Evolutionary conservation across 495 filamentous ascomycete species (phyloP).

Genomic region (Penicillium silybi): DNA sequence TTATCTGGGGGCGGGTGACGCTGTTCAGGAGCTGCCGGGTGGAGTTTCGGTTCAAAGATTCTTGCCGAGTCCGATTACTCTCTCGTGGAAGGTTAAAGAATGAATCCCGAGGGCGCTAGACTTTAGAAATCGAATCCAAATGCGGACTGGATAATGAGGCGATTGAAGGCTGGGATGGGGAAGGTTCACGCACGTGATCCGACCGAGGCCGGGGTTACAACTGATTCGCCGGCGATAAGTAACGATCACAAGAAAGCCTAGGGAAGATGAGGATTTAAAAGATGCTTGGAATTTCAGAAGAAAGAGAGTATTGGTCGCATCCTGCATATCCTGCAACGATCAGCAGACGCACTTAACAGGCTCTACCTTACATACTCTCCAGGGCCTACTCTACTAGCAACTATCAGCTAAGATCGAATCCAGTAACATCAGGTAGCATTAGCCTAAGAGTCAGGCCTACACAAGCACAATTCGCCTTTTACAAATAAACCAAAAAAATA

Average conservation of each 20-base stretch:
- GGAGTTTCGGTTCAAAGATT: slow-evolving; percentile 5
- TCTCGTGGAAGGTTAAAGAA: not conserved
- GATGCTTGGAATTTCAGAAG: not conserved
- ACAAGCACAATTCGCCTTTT: slow-evolving; percentile 29
- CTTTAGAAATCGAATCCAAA: not conserved
- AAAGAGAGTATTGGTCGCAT: not conserved
- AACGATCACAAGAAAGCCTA: not conserved
- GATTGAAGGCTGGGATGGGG: slow-evolving; percentile 19
- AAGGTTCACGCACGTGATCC: slow-evolving; percentile 19
- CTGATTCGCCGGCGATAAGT: not conserved
- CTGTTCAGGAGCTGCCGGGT: slow-evolving; percentile 2
- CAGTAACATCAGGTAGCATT: slow-evolving; percentile 27
- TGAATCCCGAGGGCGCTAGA: not conserved
- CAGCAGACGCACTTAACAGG: not conserved
- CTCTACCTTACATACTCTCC: slow-evolving; percentile 7
- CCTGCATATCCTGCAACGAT: slow-evolving; percentile 4
- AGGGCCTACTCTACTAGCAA: not conserved
- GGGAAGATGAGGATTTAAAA: not conserved
- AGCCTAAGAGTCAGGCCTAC: slow-evolving; percentile 22
- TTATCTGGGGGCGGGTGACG: slow-evolving; percentile 23
- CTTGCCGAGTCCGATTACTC: not conserved
- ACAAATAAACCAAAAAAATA: slow-evolving; percentile 18
- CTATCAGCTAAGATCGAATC: slow-evolving; percentile 2
- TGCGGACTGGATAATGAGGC: not conserved
- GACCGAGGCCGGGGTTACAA: slow-evolving; percentile 14